These are phyloP conservation scores for Podaxis sp. DNA, from an alignment of 768 basidiomycete species.

Conservation along the genomic window DNA sequence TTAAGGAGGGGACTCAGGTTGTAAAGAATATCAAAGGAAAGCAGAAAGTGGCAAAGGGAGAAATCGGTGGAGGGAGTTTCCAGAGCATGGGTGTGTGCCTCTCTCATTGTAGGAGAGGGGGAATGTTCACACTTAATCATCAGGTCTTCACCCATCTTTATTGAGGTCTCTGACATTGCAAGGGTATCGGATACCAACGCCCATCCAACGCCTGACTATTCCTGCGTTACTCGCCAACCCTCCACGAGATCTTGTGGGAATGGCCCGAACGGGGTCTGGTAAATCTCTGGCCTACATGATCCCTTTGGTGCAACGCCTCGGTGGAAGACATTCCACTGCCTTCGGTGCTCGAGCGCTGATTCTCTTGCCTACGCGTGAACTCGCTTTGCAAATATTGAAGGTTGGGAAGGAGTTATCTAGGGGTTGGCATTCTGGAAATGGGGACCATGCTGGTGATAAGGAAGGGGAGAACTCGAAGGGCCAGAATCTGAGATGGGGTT, in stretches of 20 bases:
- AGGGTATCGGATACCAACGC: conserved; percentile 93
- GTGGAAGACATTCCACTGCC: conserved; percentile 71
- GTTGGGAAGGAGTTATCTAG: conserved; percentile 94
- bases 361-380: conserved; percentile 88
- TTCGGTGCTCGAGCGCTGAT: conserved; percentile 89
- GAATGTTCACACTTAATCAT: background rate
- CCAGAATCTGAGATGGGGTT: conserved; percentile 79
- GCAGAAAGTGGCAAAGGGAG: conserved; percentile 65
- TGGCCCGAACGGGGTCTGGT: conserved; percentile 98
- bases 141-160: conserved; percentile 81
- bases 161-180: conserved; percentile 86
- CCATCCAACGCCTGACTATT: conserved; percentile 90
- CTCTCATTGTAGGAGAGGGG: background rate
- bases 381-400: conserved; percentile 89
- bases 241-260: conserved; percentile 91
- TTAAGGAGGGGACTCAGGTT: conserved; percentile 72
- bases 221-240: conserved; percentile 82
- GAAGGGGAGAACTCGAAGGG: conserved; percentile 54
- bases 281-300: conserved; percentile 97
- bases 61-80: conserved; percentile 91
- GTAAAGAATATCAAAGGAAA: conserved; percentile 79
- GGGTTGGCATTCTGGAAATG: conserved; percentile 65
- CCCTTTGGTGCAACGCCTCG: conserved; percentile 84
- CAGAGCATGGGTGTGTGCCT: conserved; percentile 86
- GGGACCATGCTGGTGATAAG: conserved; percentile 76